phyloP scores from a whole-genome alignment of 2,329 filamentous ascomycete genomes.

The Monosporascus sp. region DNA sequence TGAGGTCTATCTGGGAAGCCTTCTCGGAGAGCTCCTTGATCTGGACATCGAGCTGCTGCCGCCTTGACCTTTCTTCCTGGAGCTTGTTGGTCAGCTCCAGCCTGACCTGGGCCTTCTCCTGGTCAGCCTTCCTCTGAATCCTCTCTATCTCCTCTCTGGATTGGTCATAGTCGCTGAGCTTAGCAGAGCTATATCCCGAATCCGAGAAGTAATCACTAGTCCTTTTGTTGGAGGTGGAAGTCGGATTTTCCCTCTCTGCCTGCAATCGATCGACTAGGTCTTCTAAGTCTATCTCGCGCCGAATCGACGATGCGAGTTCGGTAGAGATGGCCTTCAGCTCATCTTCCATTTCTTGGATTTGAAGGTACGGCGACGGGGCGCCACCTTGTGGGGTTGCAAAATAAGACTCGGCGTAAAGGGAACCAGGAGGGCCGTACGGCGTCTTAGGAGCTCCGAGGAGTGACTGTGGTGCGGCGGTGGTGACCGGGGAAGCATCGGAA shows the following conservation, averaged over 20 bases:
- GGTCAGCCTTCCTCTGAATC: constrained; percentile 77
- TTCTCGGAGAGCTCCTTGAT: constrained; percentile 77
- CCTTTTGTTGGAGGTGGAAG: constrained; percentile 56
- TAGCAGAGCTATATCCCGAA: constrained; percentile 81
- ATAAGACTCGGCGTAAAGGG: constrained; percentile 47
- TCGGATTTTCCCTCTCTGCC: constrained; percentile 60
- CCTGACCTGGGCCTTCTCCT: constrained; percentile 82
- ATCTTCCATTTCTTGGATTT: constrained; percentile 86
- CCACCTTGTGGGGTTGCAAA: constrained; percentile 42
- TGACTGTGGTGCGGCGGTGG: constrained; percentile 31
- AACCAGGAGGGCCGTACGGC: constrained; percentile 36
- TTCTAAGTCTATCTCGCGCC: constrained; percentile 92
- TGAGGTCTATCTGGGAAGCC: constrained; percentile 57
- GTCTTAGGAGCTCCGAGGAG: constrained; percentile 33
- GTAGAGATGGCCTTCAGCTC: constrained; percentile 90
- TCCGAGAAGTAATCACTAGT: constrained; percentile 99
- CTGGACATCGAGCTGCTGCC: constrained; percentile 75
- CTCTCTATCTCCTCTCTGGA: constrained; percentile 71
- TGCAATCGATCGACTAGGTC: constrained; percentile 88
- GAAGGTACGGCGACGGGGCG: constrained; percentile 36
- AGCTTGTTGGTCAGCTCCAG: constrained; percentile 80
- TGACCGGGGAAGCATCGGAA: constrained; percentile 37
- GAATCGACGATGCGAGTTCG: constrained; percentile 88
- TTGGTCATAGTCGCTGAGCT: constrained; percentile 63
- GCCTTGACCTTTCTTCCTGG: constrained; percentile 75